Base-by-base conservation (phyloP, 2,329 filamentous ascomycete species). In the Cercospora citrullina region DNA sequence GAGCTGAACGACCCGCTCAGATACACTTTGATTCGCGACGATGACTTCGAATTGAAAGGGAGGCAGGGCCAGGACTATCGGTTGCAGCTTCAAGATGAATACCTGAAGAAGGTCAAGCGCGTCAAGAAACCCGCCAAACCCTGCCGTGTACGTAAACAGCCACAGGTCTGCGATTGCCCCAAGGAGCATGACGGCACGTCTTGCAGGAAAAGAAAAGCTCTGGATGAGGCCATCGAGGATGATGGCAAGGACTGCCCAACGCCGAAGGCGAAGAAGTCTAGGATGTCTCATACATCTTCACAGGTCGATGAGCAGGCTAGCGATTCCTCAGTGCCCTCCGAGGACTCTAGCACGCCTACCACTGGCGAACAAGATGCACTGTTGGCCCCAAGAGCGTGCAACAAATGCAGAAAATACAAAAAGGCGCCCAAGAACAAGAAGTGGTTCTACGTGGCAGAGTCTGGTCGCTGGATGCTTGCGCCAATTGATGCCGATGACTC, bases 401-500 rank as follows among this genome's bases (percentile, higher is more conserved):
- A 26, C 1, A 63, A 16, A 7, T 63, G 60, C 26, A 26, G n/a
- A 12, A 51, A 33, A 7, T 30, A 51, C 42, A 63, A 63, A 42
- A 48, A 18, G 39, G 21, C 60, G 4, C 60, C 60, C 2, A 23
- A 45, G 10, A 42, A 42, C 21, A 63, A 63, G 60, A 63, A 63
- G 39, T 63, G 42, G 21, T 48, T 45, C 16, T 63, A 14, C 12
- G 10, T 33, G 31, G 9, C 10, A 10, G 31, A 10, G 9, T 12
- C 9, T 12, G 31, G 31, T 2, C 45, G 45, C 5, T 63, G 60
- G 60, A 30, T 63, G 60, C 30, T 30, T 5, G 39, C 39, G 7
- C 21, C 23, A 18, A 26, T 21, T 7, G 26, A 48, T 53, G 42
- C 42, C 1, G 12, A 8, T 5, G 60, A 69, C 55, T 71, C 60